These are phyloP conservation scores for Aspergillus nidulans DNA, from an alignment of 495 filamentous ascomycete genomes.

Conservation along the genomic window DNA sequence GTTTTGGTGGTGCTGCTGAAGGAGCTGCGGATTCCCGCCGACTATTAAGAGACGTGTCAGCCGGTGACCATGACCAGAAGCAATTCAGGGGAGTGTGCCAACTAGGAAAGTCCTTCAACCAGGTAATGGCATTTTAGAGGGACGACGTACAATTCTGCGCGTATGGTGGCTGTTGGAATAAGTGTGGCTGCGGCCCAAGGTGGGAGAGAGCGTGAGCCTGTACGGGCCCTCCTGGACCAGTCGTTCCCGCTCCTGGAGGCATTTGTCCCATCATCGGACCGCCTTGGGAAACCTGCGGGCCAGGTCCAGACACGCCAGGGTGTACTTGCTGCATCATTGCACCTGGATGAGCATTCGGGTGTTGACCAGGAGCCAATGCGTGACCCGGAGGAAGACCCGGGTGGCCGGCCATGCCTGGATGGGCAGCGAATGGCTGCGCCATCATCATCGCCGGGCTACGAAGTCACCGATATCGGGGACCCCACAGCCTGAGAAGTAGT, in stretches of 20 bases:
- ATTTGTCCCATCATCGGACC: constrained; percentile 78
- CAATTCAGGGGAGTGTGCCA: background rate
- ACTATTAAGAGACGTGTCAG: constrained; percentile 5
- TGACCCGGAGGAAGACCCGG: constrained; percentile 71
- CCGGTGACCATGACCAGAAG: background rate
- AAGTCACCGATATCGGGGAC: constrained; percentile 34
- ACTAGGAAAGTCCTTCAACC: background rate
- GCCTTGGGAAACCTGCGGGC: constrained; percentile 73
- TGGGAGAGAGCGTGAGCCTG: constrained; percentile 78
- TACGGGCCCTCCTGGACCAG: constrained; percentile 49
- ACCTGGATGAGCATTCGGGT: constrained; percentile 55
- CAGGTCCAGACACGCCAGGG: constrained; percentile 77
- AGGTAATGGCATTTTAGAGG: background rate
- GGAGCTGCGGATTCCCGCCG: constrained; percentile 50
- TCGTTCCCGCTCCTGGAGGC: constrained; percentile 60
- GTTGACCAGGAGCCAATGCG: constrained; percentile 66
- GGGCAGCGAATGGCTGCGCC: constrained; percentile 65
- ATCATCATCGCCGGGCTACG: constrained; percentile 64
- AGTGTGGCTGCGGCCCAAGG: constrained; percentile 64
- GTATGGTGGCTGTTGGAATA: constrained; percentile 58
- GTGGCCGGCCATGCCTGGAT: constrained; percentile 69
- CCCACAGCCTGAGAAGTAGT: constrained; percentile 11
- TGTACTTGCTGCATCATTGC: constrained; percentile 76
- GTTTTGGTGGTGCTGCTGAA: constrained; percentile 45
- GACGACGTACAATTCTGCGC: constrained; percentile 38